phyloP scores from a whole-genome alignment of 2,329 filamentous ascomycete genomes.

The Diaporthe sp. region DNA sequence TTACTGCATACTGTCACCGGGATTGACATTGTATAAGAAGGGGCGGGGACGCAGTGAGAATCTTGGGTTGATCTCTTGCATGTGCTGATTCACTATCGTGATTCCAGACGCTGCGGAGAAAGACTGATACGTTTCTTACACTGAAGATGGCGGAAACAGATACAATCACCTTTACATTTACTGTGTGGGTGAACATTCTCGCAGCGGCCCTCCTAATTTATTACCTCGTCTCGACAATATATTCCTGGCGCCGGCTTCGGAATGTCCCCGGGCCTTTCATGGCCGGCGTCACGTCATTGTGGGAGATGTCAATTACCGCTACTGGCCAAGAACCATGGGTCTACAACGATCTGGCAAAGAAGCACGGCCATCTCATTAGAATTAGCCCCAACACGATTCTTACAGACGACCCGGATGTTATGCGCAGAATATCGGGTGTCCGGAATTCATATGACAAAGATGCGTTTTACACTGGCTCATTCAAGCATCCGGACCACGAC shows the following conservation, averaged over 20 bases:
- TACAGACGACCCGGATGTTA: constrained; percentile 45
- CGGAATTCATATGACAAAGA: constrained; percentile 44
- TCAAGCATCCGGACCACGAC: constrained; percentile 17
- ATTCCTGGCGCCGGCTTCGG: constrained; percentile 37
- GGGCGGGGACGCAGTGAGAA: not conserved
- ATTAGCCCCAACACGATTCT: constrained; percentile 49
- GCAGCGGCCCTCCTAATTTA: not conserved
- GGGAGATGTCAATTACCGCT: constrained; percentile 39
- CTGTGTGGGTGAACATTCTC: not conserved
- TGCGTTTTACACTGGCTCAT: not conserved
- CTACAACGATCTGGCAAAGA: constrained; percentile 38
- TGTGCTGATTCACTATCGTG: too few species aligned
- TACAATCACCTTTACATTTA: too few species aligned
- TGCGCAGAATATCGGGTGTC: constrained; percentile 43
- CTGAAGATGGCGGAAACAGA: not conserved
- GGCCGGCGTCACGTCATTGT: constrained; percentile 47
- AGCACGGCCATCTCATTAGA: constrained; percentile 44
- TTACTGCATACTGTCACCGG: not conserved
- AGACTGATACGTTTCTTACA: not conserved
- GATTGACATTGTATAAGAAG: not conserved
- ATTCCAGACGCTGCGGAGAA: not conserved
- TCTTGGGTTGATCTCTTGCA: not conserved
- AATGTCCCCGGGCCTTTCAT: constrained; percentile 42
- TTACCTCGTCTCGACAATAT: not conserved
- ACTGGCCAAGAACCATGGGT: constrained; percentile 40